These are phyloP conservation scores for Lanmaoa rubissima DNA, from an alignment of 768 basidiomycete genomes.

Conservation along the genomic window DNA sequence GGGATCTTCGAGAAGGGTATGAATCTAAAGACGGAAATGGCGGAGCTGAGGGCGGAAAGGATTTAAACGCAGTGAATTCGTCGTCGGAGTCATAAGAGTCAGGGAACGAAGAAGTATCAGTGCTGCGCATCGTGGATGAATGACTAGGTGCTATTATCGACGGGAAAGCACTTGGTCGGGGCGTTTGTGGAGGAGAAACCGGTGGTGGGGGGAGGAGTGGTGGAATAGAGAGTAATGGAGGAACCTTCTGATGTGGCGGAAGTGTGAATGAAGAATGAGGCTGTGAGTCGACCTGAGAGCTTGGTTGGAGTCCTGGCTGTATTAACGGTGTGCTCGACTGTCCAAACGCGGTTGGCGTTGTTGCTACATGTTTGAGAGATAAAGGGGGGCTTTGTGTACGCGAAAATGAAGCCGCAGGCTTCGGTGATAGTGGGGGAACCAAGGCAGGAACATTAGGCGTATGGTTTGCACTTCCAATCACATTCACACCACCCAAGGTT, in stretches of 20 bases:
- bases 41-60: conserved; percentile 25
- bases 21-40: conserved; percentile 4
- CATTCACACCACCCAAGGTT: not conserved
- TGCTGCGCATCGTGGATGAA: conserved; percentile 6
- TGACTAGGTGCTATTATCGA: conserved; percentile 7
- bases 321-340: conserved; percentile 4
- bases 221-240: conserved; percentile 25
- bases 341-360: conserved; percentile 1
- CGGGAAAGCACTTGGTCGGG: conserved; percentile 18
- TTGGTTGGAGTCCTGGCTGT: conserved; percentile 17
- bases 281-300: conserved; percentile 18
- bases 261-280: conserved; percentile 20
- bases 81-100: conserved; percentile 35
- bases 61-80: conserved; percentile 54
- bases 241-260: conserved; percentile 24
- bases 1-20: conserved; percentile 12
- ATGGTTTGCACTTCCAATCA: not conserved
- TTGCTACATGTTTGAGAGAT: not conserved
- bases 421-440: conserved; percentile 29
- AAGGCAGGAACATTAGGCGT: conserved; percentile 13
- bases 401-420: conserved; percentile 25
- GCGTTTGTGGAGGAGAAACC: conserved; percentile 32
- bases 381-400: conserved; percentile 15
- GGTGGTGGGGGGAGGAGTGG: conserved; percentile 33
- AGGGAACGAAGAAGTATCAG: conserved; percentile 6